Percentiles rank a stretch among this genome's conserved stretches.
Conservation (phyloP, 2,329 filamentous ascomycete species). For the Colletotrichum godetiae region DNA sequence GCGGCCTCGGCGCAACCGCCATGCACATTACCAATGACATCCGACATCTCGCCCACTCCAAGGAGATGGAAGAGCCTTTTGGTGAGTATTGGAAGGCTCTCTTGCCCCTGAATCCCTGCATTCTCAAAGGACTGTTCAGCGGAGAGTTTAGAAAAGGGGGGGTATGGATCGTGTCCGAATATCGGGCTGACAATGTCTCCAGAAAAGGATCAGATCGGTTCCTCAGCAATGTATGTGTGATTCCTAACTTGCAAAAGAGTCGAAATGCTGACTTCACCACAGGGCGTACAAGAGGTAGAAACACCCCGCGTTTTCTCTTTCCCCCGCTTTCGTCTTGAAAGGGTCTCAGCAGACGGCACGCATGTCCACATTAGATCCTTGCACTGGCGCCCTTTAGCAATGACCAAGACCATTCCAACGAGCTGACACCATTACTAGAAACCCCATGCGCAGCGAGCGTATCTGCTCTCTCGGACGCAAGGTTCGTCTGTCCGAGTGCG, state of each 20-base stretch:
- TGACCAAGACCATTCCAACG: not conserved
- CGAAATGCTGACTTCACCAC: not conserved
- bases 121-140: not conserved
- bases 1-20: constrained; percentile 81
- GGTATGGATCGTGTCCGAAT: not conserved
- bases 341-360: no score
- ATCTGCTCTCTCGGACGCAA: constrained; percentile 47
- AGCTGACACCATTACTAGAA: not conserved
- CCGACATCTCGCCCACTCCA: constrained; percentile 77
- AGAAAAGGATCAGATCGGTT: constrained; percentile 77
- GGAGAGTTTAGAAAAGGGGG: not conserved
- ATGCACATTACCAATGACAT: constrained; percentile 79
- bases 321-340: not conserved
- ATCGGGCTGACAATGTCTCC: not conserved
- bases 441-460: constrained; percentile 59
- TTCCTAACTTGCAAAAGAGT: not conserved
- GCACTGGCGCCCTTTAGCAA: not conserved
- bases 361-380: no score
- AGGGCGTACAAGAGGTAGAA: constrained; percentile 53
- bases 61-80: constrained; percentile 88
- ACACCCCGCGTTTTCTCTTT: constrained; percentile 43
- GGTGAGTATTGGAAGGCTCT: constrained; percentile 43
- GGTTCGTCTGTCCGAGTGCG: constrained; percentile 39
- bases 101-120: not conserved
- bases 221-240: constrained; percentile 31